Percentiles rank a stretch among this genome's conserved stretches.
These are phyloP conservation scores for Cutaneotrichosporon cavernicola DNA, from an alignment of 1,284 basidiomycete species.

Conservation along the genomic window DNA sequence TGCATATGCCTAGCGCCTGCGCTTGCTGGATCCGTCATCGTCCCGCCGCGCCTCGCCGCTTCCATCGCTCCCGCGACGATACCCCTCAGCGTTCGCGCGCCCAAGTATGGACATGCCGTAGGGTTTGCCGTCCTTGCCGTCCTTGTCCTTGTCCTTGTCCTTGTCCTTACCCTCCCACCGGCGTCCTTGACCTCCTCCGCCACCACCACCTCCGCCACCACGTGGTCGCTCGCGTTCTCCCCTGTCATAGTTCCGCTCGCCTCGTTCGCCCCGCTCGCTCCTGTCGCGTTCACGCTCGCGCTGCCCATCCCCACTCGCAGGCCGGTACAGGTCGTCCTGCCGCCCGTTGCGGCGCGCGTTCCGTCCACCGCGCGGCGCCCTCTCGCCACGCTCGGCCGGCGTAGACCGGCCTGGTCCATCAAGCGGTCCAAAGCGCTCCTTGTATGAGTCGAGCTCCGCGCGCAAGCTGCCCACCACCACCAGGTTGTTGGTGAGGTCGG, in stretches of 20 bases:
- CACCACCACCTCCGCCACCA: slow-evolving; percentile 1
- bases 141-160: neutral
- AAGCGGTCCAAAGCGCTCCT: slow-evolving; percentile 29
- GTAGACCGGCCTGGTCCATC: slow-evolving; percentile 2
- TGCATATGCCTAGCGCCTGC: slow-evolving; percentile 15
- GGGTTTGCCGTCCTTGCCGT: neutral
- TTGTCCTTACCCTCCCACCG: neutral
- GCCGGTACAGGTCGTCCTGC: slow-evolving; percentile 12
- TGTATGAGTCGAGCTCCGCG: slow-evolving; percentile 34
- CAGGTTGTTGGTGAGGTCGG: slow-evolving; percentile 43
- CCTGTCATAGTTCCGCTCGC: neutral
- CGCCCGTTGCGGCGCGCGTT: slow-evolving; percentile 13
- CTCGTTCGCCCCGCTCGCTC: neutral
- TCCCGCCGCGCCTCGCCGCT: slow-evolving; percentile 1
- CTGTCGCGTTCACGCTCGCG: slow-evolving; percentile 13
- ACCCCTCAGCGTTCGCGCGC: slow-evolving; percentile 2
- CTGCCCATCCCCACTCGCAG: neutral
- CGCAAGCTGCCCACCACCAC: slow-evolving; percentile 33
- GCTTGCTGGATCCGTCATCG: slow-evolving; percentile 21
- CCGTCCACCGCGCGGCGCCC: slow-evolving; percentile 5
- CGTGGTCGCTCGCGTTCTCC: slow-evolving; percentile 2
- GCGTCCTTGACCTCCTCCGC: neutral
- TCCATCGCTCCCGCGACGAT: neutral
- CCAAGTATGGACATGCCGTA: slow-evolving; percentile 16
- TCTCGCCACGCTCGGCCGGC: neutral